Base-by-base conservation (phyloP, 306 rosid genomes). In the Abrus precatorius region DNA sequence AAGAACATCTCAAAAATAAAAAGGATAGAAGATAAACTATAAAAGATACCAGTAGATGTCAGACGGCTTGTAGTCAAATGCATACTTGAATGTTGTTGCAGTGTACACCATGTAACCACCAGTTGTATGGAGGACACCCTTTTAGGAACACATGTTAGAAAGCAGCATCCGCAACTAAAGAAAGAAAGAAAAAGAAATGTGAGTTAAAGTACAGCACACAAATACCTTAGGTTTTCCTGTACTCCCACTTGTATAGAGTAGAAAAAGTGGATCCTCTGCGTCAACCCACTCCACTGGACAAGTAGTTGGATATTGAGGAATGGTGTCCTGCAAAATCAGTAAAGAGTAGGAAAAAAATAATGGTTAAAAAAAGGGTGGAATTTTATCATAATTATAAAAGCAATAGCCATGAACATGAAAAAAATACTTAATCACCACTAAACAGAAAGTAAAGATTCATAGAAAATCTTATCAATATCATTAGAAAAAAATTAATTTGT, bases 271-370 rank as follows among this genome's bases (percentile, higher is more conserved):
- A 83, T 88, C 93, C 87, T 95, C 99, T 11, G 99, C 98, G 75
- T 93, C 97, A 82, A 95, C 92, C 99, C 99, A 95, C 86, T 95
- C 98, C 88, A 93, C 98, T n/a, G 83, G 88, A 85, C 99, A 93
- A 54, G 90, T 80, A 78, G 90, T 88, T 77, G 98, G 90, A 86
- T 90, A 90, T 74, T 28, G 50, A 76, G 93, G 94, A 76, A 93
- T 72, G 49, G 89, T 91, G 84, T 92, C 99, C 99, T 95, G 81
- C 72, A 80, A 89, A 66, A 80, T 14, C 69, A 6, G 59, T 72
- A 75, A 61, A 75, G 56, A 71, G 49, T 63, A 80, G 75, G 43
- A 81, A 53, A 62, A 53, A 52, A 20, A 20, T 20, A 20, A 20
- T 20, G 27, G 38, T 7, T 44, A 9, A 56, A 66, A 36, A 49